Evolutionary conservation across 2,329 filamentous ascomycete species (phyloP).

Genomic region (Diaporthe sp.): DNA sequence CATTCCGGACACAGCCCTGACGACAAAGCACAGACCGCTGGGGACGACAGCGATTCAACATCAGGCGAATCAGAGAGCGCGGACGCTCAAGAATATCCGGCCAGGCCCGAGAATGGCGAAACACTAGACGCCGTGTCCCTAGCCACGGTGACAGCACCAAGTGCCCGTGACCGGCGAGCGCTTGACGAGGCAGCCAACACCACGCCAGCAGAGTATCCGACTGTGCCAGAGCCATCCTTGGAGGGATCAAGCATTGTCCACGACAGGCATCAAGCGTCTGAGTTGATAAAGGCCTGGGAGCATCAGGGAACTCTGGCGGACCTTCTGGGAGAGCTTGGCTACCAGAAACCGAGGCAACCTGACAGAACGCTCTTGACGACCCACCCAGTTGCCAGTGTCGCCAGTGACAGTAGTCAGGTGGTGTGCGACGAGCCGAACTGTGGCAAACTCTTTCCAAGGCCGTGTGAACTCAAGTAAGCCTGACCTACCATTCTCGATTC

Average conservation of each 20-base stretch:
- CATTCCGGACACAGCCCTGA: neutral
- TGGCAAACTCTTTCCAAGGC: slow-evolving; percentile 57
- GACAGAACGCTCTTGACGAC: slow-evolving; percentile 37
- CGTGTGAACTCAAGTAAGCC: slow-evolving; percentile 68
- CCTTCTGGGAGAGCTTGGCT: slow-evolving; percentile 43
- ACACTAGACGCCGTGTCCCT: neutral
- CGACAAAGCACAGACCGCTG: neutral
- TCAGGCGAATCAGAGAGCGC: neutral
- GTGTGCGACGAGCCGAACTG: slow-evolving; percentile 46
- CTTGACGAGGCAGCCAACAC: neutral
- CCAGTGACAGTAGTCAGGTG: slow-evolving; percentile 32
- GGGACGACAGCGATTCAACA: neutral
- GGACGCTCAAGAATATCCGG: neutral
- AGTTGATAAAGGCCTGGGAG: slow-evolving; percentile 39
- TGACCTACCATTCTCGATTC: neutral
- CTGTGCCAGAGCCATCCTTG: neutral
- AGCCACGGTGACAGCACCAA: neutral
- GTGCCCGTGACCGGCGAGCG: neutral
- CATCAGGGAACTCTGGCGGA: slow-evolving; percentile 45
- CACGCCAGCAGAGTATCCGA: neutral
- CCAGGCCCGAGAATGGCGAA: neutral
- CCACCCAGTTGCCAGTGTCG: slow-evolving; percentile 13
- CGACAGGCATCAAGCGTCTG: slow-evolving; percentile 15
- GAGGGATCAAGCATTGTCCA: neutral
- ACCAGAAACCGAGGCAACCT: slow-evolving; percentile 35